Evolutionary conservation across 441 rosid genomes (phyloP).

Genomic region (Erodium texanum): DNA sequence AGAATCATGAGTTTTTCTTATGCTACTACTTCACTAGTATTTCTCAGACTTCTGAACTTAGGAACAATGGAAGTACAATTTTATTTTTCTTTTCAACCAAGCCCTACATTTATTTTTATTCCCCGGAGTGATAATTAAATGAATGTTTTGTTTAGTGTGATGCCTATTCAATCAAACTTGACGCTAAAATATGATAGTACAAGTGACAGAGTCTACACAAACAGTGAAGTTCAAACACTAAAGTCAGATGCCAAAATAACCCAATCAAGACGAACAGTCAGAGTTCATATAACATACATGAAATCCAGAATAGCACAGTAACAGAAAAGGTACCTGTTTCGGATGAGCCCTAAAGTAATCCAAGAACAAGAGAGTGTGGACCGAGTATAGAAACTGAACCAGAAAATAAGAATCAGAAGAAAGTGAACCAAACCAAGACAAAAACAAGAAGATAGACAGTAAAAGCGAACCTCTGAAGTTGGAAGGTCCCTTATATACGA

Average conservation of each 20-base stretch:
- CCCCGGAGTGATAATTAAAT: neutral
- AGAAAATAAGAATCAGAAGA: slow-evolving; percentile 2
- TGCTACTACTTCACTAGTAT: neutral
- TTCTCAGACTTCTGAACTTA: neutral
- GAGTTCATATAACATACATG: too few species aligned
- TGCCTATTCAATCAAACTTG: neutral
- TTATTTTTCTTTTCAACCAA: neutral
- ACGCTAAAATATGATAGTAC: neutral
- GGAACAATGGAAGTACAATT: neutral
- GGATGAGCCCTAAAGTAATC: neutral
- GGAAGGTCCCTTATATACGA: neutral
- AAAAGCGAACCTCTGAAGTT: neutral
- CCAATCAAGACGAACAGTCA: too few species aligned
- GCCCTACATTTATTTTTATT: neutral
- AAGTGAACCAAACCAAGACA: neutral
- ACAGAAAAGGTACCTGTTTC: too few species aligned
- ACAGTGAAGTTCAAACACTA: neutral
- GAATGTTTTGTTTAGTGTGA: neutral
- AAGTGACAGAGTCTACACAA: neutral
- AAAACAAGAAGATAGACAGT: neutral
- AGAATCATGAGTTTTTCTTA: neutral
- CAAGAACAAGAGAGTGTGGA: neutral
- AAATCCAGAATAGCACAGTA: too few species aligned
- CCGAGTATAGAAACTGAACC: slow-evolving; percentile 1
- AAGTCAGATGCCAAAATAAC: too few species aligned